Evolutionary conservation across 345 rosid species (phyloP).

Genomic region (Linum lewisii): DNA sequence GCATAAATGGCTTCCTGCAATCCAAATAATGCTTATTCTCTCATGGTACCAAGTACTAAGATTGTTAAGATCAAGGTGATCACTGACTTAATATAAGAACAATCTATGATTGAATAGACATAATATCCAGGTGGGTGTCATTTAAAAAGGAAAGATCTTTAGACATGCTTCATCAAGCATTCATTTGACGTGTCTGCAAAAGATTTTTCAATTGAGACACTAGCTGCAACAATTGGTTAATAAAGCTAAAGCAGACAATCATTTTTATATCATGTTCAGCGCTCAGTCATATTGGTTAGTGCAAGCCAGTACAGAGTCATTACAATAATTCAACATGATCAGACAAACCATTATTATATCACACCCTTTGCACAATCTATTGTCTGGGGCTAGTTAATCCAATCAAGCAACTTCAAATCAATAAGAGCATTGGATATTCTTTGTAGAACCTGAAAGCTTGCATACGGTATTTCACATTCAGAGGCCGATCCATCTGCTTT

Average conservation of each 20-base stretch:
- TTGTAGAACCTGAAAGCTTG: conserved; percentile 67
- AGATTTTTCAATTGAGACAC: too few species aligned
- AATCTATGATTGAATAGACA: neutral
- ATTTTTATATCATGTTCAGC: too few species aligned
- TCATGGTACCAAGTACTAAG: neutral
- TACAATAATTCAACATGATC: too few species aligned
- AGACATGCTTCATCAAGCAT: too few species aligned
- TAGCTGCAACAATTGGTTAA: too few species aligned
- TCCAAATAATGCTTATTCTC: neutral
- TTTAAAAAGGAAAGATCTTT: neutral
- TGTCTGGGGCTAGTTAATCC: neutral
- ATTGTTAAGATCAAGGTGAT: neutral
- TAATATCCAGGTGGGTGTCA: neutral
- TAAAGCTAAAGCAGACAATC: too few species aligned
- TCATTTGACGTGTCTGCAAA: too few species aligned
- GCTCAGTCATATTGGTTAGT: too few species aligned
- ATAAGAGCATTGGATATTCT: neutral
- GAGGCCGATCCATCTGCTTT: conserved; percentile 42
- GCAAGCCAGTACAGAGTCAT: too few species aligned
- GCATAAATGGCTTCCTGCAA: conserved; percentile 68
- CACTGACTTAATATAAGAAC: neutral
- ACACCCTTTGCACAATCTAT: too few species aligned
- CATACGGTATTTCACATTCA: conserved; percentile 51
- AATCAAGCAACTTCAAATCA: neutral
- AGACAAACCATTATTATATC: too few species aligned